Evolutionary conservation across 208 protist genomes (phyloP), one percentile per base, ranked within the genome.

Genomic region (Porcisia hertigi): DNA sequence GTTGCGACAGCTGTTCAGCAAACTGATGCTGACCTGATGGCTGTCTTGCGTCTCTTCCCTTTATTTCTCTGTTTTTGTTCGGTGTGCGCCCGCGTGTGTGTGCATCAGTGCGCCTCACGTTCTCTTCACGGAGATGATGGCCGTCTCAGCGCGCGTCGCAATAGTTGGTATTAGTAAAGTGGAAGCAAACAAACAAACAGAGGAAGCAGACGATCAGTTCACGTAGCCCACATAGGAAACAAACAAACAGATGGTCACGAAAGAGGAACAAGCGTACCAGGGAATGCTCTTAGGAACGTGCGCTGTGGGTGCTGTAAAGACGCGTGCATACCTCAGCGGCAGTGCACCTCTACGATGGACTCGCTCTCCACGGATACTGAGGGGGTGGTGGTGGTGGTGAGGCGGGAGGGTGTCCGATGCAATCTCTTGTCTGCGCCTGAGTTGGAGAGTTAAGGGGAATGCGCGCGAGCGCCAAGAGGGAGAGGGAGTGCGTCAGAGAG

Each of bases 191-290:
- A 36, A 49, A 30, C 9, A 52, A 52, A 36, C 16, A 34, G 25
- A 34, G 23, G 63, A 67, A 30, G 36, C 8, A 16, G 36, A 12
- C 18, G 41, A 67, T 18, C 41, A 49, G 1, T n/a, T 52, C 34
- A 39, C 36, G 41, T 52, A 47, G 16, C 60, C 30, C 25, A 25
- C 2, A 49, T 77, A 54, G 65, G 59, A 65, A 73, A 63, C 30
- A 34, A 49, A 72, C 12, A 52, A 41, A 75, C 43, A 54, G 12
- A 39, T n/a, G 60, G 12, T 53, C 79, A 66, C 16, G 47, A 49
- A 49, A 59, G 41, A 43, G 6, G 30, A 59, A 39, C 30, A 43
- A 9, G 34, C 16, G 54, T 16, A 45, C 43, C 69, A 11, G 34
- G 47, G 12, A 34, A 20, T 20, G 20, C 12, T 12, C 47, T 47